Evolutionary conservation across 345 rosid genomes (phyloP), one percentile per base, ranked within the genome.

Genomic region (Noccaea caerulescens): DNA sequence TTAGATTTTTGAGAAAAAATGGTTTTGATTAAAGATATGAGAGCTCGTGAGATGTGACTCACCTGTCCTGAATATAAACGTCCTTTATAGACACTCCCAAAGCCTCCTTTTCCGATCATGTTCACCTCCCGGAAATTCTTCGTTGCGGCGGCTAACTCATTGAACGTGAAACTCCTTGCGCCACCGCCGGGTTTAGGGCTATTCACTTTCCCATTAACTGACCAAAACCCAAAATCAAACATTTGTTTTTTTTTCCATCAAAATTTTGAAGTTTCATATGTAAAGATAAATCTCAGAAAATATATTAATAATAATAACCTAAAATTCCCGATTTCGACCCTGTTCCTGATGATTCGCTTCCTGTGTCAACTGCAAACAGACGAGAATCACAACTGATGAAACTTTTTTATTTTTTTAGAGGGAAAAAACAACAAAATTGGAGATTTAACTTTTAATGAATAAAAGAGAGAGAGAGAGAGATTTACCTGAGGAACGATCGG

Each of bases 31-130:
- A 7, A 47, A 41, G 41, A 46, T 20, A 53, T 3, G n/a, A 49
- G 58, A 55, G 64, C 6, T 46, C 2, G 3, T 27, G 30, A 27
- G 30, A 27, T 27, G 10, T 41, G 3, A 16, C 55, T 71, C 5
- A 76, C 98, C 92, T 87, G 78, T 72, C 91, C 88, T 7, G 90
- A 72, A 64, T 87, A 87, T 69, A 93, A 73, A 58, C 91, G 85
- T 32, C 98, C 98, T 52, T 85, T 93, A 63, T 62, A 93, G 63
- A 93, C 98, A 85, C 83, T 82, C 16, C 98, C 98, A n/a, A 93
- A 93, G 13, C 98, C 98, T 60, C 98, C 98, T 80, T 87, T 96
- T 1, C 97, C 98, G 23, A 93, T 78, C 83, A 88, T 80, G 83
- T 93, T 82, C 38, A 32, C 65, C 52, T 87, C 98, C 57, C 80